Evolutionary conservation across 2,329 filamentous ascomycete species (phyloP).

Genomic region (Venturia aucupariae): DNA sequence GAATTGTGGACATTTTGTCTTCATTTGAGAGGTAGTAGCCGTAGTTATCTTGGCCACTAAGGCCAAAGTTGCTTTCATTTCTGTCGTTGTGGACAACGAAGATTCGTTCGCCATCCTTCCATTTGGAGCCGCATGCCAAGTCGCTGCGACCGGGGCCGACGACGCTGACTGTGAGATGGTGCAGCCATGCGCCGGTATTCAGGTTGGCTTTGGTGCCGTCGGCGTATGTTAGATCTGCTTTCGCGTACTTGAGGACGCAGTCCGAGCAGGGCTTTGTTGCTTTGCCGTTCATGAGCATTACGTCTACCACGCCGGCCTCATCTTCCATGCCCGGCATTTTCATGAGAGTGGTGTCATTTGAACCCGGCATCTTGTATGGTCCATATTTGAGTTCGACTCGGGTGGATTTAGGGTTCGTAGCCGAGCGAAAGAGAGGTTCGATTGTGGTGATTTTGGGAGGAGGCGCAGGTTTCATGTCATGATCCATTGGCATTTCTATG

Average conservation of each 20-base stretch:
- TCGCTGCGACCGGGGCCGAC: constrained; percentile 11
- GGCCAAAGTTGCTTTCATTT: constrained; percentile 13
- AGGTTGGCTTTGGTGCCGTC: constrained; percentile 10
- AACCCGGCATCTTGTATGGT: constrained; percentile 6
- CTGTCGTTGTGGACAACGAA: constrained; percentile 14
- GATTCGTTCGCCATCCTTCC: constrained; percentile 10
- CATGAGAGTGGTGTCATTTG: constrained; percentile 6
- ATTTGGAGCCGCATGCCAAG: neutral
- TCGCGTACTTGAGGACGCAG: constrained; percentile 14
- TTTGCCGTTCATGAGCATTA: constrained; percentile 5
- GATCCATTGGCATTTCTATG: constrained; percentile 6
- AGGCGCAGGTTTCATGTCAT: neutral
- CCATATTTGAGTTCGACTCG: constrained; percentile 8
- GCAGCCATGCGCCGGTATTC: constrained; percentile 10
- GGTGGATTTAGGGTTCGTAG: constrained; percentile 7
- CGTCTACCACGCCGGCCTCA: constrained; percentile 11
- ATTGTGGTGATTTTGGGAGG: constrained; percentile 2
- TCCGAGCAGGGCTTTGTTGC: constrained; percentile 13
- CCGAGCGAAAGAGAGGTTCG: neutral
- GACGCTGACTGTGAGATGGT: constrained; percentile 9
- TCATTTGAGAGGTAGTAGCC: constrained; percentile 12
- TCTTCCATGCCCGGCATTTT: constrained; percentile 13
- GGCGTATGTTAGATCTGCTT: constrained; percentile 4
- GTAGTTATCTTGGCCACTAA: constrained; percentile 5
- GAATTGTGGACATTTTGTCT: constrained; percentile 11